Evolutionary conservation across 441 rosid genomes (phyloP).

Genomic region (Macaranga tanarius): DNA sequence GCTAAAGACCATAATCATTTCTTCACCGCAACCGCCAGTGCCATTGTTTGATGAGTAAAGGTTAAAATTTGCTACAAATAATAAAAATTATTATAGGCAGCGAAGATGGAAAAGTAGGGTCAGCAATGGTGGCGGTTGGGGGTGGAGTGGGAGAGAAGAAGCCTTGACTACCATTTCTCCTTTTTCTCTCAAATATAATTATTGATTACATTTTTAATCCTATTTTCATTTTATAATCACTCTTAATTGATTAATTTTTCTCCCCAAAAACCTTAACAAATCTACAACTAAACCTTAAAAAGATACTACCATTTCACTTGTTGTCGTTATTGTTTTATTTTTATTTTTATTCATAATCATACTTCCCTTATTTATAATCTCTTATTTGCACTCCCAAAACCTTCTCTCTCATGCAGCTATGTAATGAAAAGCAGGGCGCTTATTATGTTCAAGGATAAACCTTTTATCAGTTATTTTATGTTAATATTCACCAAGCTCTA

Average conservation of each 20-base stretch:
- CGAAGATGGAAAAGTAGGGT: too few species aligned
- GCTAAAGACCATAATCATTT: too few species aligned
- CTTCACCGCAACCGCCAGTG: too few species aligned
- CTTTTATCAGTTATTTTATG: slow-evolving; percentile 24
- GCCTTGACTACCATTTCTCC: too few species aligned
- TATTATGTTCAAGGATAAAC: slow-evolving; percentile 26
- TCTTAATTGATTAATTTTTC: slow-evolving; percentile 18
- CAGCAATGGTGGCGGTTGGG: too few species aligned
- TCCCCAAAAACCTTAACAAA: slow-evolving; percentile 36
- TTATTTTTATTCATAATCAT: neutral
- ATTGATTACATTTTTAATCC: slow-evolving; percentile 2
- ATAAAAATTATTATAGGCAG: too few species aligned
- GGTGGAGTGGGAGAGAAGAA: too few species aligned
- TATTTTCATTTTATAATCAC: neutral
- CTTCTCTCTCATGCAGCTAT: slow-evolving; percentile 37
- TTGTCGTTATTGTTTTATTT: slow-evolving; percentile 4
- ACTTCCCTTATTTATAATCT: slow-evolving; percentile 22
- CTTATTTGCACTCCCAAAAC: slow-evolving; percentile 10
- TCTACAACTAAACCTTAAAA: slow-evolving; percentile 34
- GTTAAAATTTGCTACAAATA: too few species aligned
- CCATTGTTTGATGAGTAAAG: too few species aligned
- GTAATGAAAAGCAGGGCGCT: slow-evolving; percentile 19
- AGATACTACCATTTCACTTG: slow-evolving; percentile 28
- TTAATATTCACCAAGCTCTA: slow-evolving; percentile 36
- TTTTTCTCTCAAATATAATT: slow-evolving; percentile 7